Evolutionary conservation across 2,329 filamentous ascomycete genomes (phyloP).

Genomic region (Phoma herbarum): DNA sequence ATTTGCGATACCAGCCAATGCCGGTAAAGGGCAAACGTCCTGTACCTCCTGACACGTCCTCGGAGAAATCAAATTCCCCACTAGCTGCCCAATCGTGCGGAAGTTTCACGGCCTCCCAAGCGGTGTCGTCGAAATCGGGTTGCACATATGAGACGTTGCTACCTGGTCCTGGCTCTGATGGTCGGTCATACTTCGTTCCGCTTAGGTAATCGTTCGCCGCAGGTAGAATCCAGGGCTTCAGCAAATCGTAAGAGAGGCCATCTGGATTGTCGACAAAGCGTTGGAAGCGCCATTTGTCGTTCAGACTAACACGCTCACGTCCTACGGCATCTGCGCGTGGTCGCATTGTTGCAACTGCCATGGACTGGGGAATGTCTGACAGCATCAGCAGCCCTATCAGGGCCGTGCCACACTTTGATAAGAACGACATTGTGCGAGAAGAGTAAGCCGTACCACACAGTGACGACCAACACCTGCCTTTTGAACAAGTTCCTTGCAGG

Average conservation of each 20-base stretch:
- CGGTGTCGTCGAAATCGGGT: conserved; percentile 51
- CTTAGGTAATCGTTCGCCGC: conserved; percentile 54
- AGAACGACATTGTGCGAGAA: conserved; percentile 9
- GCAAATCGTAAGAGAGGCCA: conserved; percentile 45
- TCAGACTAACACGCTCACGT: conserved; percentile 47
- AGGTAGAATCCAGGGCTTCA: conserved; percentile 57
- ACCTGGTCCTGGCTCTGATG: conserved; percentile 39
- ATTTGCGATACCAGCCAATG: conserved; percentile 63
- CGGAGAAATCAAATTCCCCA: conserved; percentile 53
- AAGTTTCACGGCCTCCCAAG: conserved; percentile 55
- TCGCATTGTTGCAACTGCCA: conserved; percentile 19
- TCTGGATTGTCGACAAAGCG: conserved; percentile 52
- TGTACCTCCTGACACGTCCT: conserved; percentile 52
- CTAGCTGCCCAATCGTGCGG: conserved; percentile 63
- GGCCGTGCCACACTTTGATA: conserved; percentile 15
- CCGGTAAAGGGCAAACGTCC: conserved; percentile 61
- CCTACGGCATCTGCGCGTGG: conserved; percentile 9
- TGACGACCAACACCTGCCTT: neutral
- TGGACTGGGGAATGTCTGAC: conserved; percentile 7
- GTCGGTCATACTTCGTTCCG: conserved; percentile 45
- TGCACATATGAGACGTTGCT: conserved; percentile 48
- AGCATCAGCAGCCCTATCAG: conserved; percentile 26
- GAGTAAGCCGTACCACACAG: neutral
- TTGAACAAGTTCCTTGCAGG: conserved; percentile 1
- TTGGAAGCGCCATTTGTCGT: conserved; percentile 53